Conservation (phyloP, 148 eudicot species). For the Camellia lanceoleosa region DNA sequence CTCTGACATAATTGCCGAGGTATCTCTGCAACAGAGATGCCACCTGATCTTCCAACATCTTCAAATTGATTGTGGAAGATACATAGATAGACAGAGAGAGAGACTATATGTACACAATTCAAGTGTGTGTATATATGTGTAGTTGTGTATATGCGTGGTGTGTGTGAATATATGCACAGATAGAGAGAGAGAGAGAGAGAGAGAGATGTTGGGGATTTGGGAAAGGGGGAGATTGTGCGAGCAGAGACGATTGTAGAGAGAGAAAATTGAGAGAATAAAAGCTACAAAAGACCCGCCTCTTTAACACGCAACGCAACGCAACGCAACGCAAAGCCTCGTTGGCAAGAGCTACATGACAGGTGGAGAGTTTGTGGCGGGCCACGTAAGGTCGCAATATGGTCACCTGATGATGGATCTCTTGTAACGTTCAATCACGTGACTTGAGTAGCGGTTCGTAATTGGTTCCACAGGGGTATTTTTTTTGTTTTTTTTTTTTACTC, state of each 20-base stretch:
- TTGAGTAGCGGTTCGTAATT: no score
- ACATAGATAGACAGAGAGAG: neutral
- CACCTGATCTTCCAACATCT: constrained; percentile 98
- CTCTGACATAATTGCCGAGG: constrained; percentile 88
- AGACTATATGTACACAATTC: neutral
- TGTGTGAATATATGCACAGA: no score
- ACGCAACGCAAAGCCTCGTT: no score
- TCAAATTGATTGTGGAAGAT: constrained; percentile 6
- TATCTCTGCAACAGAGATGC: constrained; percentile 84
- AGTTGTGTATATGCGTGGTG: neutral
- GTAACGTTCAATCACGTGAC: no score
- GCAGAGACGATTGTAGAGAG: neutral
- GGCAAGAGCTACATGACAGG: no score
- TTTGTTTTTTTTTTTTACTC: no score
- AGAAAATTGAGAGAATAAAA: neutral
- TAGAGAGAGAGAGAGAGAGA: neutral
- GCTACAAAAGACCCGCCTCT: neutral
- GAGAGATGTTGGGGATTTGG: neutral
- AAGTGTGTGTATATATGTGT: neutral
- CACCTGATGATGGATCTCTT: no score
- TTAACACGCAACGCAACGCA: no score
- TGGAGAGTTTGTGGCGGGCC: no score
- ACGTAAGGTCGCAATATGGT: no score
- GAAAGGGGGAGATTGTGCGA: neutral
- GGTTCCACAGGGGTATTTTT: no score